These are phyloP conservation scores for Paradendryphiella salina DNA, from an alignment of 2,329 filamentous ascomycete species.

Conservation along the genomic window DNA sequence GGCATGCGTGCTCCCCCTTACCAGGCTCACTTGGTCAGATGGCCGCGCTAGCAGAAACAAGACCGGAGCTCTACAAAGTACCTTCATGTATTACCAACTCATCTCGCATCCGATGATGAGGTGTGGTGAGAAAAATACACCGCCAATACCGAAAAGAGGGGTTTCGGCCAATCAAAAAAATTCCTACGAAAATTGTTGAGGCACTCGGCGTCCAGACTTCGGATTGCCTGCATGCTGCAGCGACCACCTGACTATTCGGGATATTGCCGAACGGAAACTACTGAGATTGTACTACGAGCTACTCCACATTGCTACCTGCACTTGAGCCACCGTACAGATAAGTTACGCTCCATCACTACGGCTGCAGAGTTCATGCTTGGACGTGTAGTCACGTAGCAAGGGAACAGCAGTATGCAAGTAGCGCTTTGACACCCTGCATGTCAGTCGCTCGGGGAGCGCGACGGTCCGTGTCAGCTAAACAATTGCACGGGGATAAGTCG, in stretches of 20 bases:
- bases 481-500: constrained; percentile 15
- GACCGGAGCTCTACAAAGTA: constrained; percentile 9
- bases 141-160: constrained; percentile 34
- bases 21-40: not conserved
- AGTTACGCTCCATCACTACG: constrained; percentile 1
- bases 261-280: constrained; percentile 19
- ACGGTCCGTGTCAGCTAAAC: constrained; percentile 29
- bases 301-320: constrained; percentile 15
- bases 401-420: constrained; percentile 19
- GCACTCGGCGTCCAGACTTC: constrained; percentile 31
- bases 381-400: constrained; percentile 13
- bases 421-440: constrained; percentile 22
- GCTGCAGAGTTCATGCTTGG: constrained; percentile 3
- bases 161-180: constrained; percentile 34
- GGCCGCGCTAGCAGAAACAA: constrained; percentile 2
- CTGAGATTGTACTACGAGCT: constrained; percentile 20
- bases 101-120: constrained; percentile 29
- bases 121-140: constrained; percentile 32
- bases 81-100: constrained; percentile 33
- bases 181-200: constrained; percentile 32
- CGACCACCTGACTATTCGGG: constrained; percentile 39
- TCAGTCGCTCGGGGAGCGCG: constrained; percentile 23
- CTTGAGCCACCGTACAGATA: constrained; percentile 6
- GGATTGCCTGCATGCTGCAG: constrained; percentile 30
- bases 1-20: constrained; percentile 5